These are phyloP conservation scores for Heritiera fomes DNA, from an alignment of 345 rosid species.

Conservation along the genomic window DNA sequence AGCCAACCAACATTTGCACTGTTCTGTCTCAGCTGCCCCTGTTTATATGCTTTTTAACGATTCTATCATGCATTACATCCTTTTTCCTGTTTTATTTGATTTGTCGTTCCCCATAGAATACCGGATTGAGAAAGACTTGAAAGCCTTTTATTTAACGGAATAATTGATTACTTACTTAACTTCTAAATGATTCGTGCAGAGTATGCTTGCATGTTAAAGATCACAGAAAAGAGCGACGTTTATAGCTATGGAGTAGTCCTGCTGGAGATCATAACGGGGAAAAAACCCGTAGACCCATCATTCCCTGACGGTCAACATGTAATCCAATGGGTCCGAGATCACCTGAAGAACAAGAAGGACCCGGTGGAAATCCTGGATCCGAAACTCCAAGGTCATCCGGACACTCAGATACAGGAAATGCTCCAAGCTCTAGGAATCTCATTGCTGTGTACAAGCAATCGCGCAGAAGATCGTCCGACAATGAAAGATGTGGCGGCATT, in stretches of 20 bases:
- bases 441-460: conserved; percentile 71
- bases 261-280: conserved; percentile 79
- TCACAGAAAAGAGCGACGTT: conserved; percentile 76
- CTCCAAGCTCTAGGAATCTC: conserved; percentile 82
- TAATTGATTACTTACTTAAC: background rate
- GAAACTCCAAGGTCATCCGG: conserved; percentile 65
- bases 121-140: background rate
- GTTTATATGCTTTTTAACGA: too few relatives aligned
- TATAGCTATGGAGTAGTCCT: conserved; percentile 83
- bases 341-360: conserved; percentile 63
- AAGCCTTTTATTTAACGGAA: background rate
- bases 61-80: background rate
- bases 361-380: conserved; percentile 67
- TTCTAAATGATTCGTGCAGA: conserved; percentile 40
- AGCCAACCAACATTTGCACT: background rate
- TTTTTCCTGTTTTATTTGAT: background rate
- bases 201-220: conserved; percentile 63
- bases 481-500: conserved; percentile 90
- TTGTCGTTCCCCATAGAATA: background rate
- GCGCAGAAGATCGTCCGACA: conserved; percentile 76
- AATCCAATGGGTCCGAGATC: conserved; percentile 80
- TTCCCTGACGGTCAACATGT: conserved; percentile 70
- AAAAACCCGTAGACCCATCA: conserved; percentile 72
- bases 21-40: background rate
- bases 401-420: conserved; percentile 76